These are phyloP conservation scores for Panicum hallii DNA, from an alignment of 202 grass and related monocot genomes.

Conservation along the genomic window DNA sequence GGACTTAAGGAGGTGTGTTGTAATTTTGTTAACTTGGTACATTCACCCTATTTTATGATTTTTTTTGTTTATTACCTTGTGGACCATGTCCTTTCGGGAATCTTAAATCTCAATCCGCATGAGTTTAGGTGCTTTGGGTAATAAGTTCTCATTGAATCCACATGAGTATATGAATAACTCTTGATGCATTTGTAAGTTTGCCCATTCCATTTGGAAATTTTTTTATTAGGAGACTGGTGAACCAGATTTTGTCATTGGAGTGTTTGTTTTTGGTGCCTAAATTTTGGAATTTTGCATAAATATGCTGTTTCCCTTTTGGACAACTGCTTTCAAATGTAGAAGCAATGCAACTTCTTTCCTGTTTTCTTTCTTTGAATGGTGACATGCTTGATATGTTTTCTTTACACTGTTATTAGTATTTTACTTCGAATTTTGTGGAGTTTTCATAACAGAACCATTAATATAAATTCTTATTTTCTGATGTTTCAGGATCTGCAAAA, in stretches of 20 bases:
- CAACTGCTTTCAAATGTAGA: neutral
- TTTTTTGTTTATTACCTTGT: slow-evolving; percentile 16
- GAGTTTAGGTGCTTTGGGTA: neutral
- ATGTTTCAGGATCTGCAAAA: slow-evolving; percentile 71
- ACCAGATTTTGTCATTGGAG: neutral
- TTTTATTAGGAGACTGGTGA: neutral
- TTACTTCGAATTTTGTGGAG: neutral
- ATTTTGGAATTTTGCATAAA: slow-evolving; percentile 10
- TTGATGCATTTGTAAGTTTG: slow-evolving; percentile 10
- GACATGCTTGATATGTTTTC: neutral
- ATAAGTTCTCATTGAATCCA: neutral
- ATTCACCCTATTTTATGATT: slow-evolving; percentile 1
- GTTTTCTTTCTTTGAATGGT: neutral
- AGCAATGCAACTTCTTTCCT: neutral
- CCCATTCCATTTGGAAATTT: slow-evolving; percentile 3
- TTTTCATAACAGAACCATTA: neutral
- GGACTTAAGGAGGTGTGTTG: slow-evolving; percentile 76
- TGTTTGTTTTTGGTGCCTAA: slow-evolving; percentile 7
- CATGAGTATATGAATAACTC: neutral
- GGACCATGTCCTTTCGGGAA: neutral
- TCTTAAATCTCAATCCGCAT: neutral
- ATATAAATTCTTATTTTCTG: neutral
- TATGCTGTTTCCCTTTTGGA: neutral
- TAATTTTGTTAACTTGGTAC: slow-evolving; percentile 20
- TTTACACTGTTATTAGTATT: neutral